Evolutionary conservation across 2,329 filamentous ascomycete species (phyloP).

Genomic region (Pseudocercospora vitis): DNA sequence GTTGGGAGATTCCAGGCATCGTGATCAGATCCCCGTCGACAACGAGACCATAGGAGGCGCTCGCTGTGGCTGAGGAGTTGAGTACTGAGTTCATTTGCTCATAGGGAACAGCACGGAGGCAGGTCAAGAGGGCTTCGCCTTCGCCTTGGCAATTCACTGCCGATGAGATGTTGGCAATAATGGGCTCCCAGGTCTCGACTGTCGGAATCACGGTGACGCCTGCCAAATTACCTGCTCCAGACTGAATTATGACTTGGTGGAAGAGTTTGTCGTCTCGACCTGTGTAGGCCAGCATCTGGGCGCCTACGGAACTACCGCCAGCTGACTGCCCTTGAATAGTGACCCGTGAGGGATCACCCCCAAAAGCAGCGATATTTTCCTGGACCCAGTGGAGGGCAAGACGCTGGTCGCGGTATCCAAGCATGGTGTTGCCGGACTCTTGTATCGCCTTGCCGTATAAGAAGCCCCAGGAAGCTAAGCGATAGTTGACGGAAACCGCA

Average conservation of each 20-base stretch:
- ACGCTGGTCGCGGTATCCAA: constrained; percentile 37
- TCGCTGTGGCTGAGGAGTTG: constrained; percentile 27
- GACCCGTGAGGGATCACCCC: constrained; percentile 30
- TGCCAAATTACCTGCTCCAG: constrained; percentile 37
- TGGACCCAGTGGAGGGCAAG: constrained; percentile 47
- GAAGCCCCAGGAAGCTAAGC: constrained; percentile 69
- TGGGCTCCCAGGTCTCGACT: constrained; percentile 28
- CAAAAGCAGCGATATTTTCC: constrained; percentile 35
- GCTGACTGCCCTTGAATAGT: constrained; percentile 32
- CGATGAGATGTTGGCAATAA: constrained; percentile 32
- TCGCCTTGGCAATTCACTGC: constrained; percentile 25
- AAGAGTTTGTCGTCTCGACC: constrained; percentile 58
- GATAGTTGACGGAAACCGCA: constrained; percentile 62
- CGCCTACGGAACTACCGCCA: constrained; percentile 49
- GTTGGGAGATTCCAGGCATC: constrained; percentile 20
- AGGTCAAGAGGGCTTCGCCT: constrained; percentile 39
- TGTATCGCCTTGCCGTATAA: constrained; percentile 56
- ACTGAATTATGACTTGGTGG: constrained; percentile 53
- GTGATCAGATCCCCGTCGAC: constrained; percentile 34
- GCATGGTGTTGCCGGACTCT: constrained; percentile 53
- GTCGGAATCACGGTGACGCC: constrained; percentile 34
- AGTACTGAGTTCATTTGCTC: constrained; percentile 29
- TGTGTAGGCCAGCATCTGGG: constrained; percentile 55
- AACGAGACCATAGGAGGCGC: constrained; percentile 26
- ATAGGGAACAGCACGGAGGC: constrained; percentile 30